Percentiles rank a stretch among this genome's conserved stretches.
Evolutionary conservation across 495 filamentous ascomycete genomes (phyloP).

Genomic region (Aspergillus wentii): DNA sequence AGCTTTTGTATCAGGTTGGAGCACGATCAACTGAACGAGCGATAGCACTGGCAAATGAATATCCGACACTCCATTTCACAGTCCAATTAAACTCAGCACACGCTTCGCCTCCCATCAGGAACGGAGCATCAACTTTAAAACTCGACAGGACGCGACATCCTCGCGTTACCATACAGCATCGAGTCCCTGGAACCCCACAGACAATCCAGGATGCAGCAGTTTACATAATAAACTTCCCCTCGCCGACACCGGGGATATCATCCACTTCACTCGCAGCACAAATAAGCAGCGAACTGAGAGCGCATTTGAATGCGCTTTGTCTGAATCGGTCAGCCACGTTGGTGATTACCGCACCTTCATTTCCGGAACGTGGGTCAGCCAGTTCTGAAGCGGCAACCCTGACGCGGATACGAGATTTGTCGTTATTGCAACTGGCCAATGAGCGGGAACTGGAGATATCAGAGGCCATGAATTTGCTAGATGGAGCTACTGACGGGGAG

Average conservation of each 20-base stretch:
- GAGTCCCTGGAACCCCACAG: slow-evolving; percentile 16
- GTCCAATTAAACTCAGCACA: no score
- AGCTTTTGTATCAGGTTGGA: slow-evolving; percentile 11
- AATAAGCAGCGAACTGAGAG: slow-evolving; percentile 13
- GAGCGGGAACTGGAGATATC: slow-evolving; percentile 17
- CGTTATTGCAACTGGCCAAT: slow-evolving; percentile 20
- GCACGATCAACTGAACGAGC: slow-evolving; percentile 18
- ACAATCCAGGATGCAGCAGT: slow-evolving; percentile 22
- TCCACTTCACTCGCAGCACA: slow-evolving; percentile 5
- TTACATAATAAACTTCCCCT: slow-evolving; percentile 25
- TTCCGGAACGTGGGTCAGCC: slow-evolving; percentile 14
- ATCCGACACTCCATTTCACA: slow-evolving; percentile 26
- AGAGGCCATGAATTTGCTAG: slow-evolving; percentile 18
- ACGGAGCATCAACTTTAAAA: not conserved
- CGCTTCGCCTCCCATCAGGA: no score
- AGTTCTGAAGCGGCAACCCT: slow-evolving; percentile 13
- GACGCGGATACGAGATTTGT: slow-evolving; percentile 22
- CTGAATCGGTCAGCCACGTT: slow-evolving; percentile 11
- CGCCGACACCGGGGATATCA: slow-evolving; percentile 6
- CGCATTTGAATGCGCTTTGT: slow-evolving; percentile 16
- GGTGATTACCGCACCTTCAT: slow-evolving; percentile 13
- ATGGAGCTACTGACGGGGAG: slow-evolving; percentile 16
- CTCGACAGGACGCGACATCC: slow-evolving; percentile 2
- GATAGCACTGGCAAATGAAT: slow-evolving; percentile 13
- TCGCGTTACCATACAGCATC: slow-evolving; percentile 15